Evolutionary conservation across 2,329 filamentous ascomycete genomes (phyloP), one percentile per base, ranked within the genome.

Genomic region (Xylariales sp.): DNA sequence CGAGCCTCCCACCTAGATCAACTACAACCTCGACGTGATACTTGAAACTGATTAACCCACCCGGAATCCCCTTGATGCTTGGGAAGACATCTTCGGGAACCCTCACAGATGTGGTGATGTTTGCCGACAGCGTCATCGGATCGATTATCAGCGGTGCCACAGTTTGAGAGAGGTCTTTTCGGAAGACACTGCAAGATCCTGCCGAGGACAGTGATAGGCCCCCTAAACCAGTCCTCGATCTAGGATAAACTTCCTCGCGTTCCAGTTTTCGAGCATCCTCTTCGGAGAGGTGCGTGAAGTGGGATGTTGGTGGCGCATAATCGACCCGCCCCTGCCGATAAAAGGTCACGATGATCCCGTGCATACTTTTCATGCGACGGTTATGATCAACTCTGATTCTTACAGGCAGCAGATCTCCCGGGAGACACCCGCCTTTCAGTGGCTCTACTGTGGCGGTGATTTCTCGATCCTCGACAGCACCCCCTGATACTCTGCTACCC

Each of bases 21-120:
- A 96, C 80, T 20, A 97, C 83, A 3, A 96, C 87, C 62, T 98
- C 93, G 15, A 96, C 76, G 51, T 90, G 87, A 57, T 98, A 97
- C 51, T 84, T 88, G 69, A 98, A 97, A 53, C 84, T 89, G 50
- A 98, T 93, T 82, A 97, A 93, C 24, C 87, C 84, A 3, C 91
- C 89, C 0, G 93, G 93, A 0, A 96, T 88, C 41, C 83, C 84
- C 20, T 81, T 82, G 47, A 97, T 97, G 2, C 90, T 95, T 0
- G 93, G 91, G 52, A 97, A 97, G 0, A 82, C 82, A 55, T 95
- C 88, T 48, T 95, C 88, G 0, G 93, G 93, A 3, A 97, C 79
- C 51, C 88, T 82, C 12, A 98, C 80, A 3, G 86, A 85, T 4
- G 89, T 85, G 12, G 84, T 93, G 31, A 97, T 80, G 33, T 84